These are phyloP conservation scores for Gaeumannomyces sp. DNA, from an alignment of 2,329 filamentous ascomycete species.

Conservation along the genomic window DNA sequence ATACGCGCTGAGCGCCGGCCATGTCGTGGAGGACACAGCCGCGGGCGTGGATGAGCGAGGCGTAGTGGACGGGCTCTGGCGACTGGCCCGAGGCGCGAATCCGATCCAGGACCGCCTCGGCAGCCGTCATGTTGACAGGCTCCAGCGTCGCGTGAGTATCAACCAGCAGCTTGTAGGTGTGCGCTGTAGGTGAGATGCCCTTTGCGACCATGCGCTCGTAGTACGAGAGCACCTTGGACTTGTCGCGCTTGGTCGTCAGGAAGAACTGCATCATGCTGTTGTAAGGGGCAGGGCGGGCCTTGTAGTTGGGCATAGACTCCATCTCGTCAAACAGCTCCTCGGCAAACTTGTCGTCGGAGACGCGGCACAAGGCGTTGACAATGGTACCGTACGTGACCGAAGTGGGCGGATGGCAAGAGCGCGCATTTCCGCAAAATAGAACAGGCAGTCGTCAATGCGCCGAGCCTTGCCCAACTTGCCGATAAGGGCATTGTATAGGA, in stretches of 20 bases:
- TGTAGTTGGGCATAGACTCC: conserved; percentile 98
- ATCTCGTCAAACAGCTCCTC: conserved; percentile 99
- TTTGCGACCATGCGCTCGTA: conserved; percentile 89
- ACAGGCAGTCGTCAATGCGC: conserved; percentile 94
- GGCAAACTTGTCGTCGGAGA: conserved; percentile 95
- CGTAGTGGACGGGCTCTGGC: conserved; percentile 91
- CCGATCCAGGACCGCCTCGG: conserved; percentile 72
- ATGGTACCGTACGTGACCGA: conserved; percentile 98
- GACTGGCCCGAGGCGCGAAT: conserved; percentile 69
- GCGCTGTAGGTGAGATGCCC: conserved; percentile 83
- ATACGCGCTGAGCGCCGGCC: conserved; percentile 71
- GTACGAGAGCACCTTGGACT: conserved; percentile 86
- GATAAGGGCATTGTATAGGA: conserved; percentile 96
- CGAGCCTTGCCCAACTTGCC: conserved; percentile 97
- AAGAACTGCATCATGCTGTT: conserved; percentile 99
- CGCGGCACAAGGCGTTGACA: conserved; percentile 93
- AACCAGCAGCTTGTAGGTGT: conserved; percentile 96
- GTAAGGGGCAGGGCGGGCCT: conserved; percentile 92
- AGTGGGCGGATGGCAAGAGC: conserved; percentile 82
- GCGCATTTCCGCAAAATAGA: conserved; percentile 98
- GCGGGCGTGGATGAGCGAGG: conserved; percentile 90
- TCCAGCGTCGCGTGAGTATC: conserved; percentile 93
- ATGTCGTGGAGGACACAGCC: conserved; percentile 93
- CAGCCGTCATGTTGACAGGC: conserved; percentile 80
- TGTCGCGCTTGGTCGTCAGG: conserved; percentile 93